phyloP scores from a whole-genome alignment of 2,329 filamentous ascomycete genomes.

The Clonostachys chloroleuca region DNA sequence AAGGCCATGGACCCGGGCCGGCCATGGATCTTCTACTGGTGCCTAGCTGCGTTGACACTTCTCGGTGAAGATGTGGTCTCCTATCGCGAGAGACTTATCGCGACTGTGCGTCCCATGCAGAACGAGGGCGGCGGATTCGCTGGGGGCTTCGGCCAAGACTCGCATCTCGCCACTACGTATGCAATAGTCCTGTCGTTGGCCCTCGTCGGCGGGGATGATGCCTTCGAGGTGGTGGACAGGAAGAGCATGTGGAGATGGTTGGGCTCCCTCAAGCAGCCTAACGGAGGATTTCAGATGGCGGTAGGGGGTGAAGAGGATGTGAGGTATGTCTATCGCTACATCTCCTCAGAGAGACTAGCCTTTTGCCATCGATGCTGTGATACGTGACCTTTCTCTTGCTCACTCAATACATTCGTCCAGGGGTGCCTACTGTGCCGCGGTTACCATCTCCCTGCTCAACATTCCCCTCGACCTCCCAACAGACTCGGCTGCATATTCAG shows the following conservation, averaged over 20 bases:
- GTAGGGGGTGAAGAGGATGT: constrained; percentile 89
- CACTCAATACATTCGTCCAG: constrained; percentile 30
- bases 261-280: constrained; percentile 75
- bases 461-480: constrained; percentile 75
- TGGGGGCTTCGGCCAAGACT: constrained; percentile 85
- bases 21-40: constrained; percentile 96
- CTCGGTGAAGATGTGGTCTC: constrained; percentile 69
- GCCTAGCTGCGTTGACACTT: constrained; percentile 67
- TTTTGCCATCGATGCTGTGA: neutral
- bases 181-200: constrained; percentile 75
- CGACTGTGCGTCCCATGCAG: constrained; percentile 77
- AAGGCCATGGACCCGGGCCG: constrained; percentile 78
- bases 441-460: constrained; percentile 77
- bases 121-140: constrained; percentile 81
- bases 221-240: constrained; percentile 74
- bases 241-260: constrained; percentile 89
- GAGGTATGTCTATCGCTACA: constrained; percentile 47
- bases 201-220: constrained; percentile 70
- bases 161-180: constrained; percentile 87
- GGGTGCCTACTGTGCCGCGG: constrained; percentile 87
- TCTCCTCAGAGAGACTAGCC: neutral
- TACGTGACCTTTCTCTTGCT: neutral
- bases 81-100: constrained; percentile 66
- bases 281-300: constrained; percentile 87
- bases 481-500: constrained; percentile 62